Percentiles rank a stretch among this genome's conserved stretches.
These are phyloP conservation scores for Phaeophleospora eucalypticola DNA, from an alignment of 2,329 filamentous ascomycete species.

Conservation along the genomic window DNA sequence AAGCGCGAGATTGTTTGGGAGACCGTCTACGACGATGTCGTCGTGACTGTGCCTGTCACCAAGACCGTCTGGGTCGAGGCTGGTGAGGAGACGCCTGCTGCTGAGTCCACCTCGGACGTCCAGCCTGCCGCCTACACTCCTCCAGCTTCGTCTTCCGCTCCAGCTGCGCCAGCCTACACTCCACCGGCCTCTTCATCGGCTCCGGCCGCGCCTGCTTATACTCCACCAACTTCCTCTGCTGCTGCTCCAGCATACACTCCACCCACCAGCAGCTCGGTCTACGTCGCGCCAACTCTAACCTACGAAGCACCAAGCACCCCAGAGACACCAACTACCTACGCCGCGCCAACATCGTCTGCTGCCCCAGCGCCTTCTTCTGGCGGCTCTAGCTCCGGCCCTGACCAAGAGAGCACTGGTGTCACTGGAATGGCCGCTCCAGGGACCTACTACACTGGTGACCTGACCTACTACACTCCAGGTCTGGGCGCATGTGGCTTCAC, in stretches of 20 bases:
- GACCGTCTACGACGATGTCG: constrained; percentile 46
- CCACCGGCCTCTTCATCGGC: constrained; percentile 6
- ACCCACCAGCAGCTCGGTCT: constrained; percentile 24
- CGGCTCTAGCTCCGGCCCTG: too few relatives aligned
- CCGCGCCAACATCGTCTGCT: constrained; percentile 18
- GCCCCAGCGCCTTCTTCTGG: constrained; percentile 14
- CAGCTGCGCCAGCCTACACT: constrained; percentile 8
- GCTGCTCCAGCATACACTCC: constrained; percentile 22
- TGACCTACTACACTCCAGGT: constrained; percentile 71
- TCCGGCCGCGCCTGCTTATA: constrained; percentile 14
- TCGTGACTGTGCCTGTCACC: constrained; percentile 48
- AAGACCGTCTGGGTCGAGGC: constrained; percentile 47
- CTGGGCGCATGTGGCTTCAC: constrained; percentile 64
- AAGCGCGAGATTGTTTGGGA: constrained; percentile 47
- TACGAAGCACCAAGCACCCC: constrained; percentile 14
- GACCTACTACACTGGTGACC: constrained; percentile 53
- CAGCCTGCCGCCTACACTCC: constrained; percentile 9
- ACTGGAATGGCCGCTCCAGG: constrained; percentile 32
- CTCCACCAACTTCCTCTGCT: constrained; percentile 10
- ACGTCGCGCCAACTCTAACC: constrained; percentile 22
- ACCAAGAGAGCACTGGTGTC: constrained; percentile 7
- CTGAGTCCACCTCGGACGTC: constrained; percentile 6
- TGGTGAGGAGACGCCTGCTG: constrained; percentile 19
- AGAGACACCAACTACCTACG: constrained; percentile 22
- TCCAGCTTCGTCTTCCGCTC: constrained; percentile 8